Percentiles rank a stretch among this genome's conserved stretches.
phyloP scores from a whole-genome alignment of 768 basidiomycete species.

The Fistulinella prunicolor region DNA sequence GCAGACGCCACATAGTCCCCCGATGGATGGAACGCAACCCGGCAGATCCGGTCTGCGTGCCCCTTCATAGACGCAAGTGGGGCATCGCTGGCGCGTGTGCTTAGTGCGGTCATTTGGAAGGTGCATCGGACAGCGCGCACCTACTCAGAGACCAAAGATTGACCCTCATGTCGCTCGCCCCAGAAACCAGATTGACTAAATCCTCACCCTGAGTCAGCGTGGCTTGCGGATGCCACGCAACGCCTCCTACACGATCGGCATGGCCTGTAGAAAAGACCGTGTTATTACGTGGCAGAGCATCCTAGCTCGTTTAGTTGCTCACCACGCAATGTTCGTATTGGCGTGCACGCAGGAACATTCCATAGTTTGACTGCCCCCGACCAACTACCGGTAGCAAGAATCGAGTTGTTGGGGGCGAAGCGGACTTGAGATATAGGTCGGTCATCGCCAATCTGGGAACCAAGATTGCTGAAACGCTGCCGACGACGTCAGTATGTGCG shows the following conservation, averaged over 20 bases:
- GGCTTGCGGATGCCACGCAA: conserved; percentile 97
- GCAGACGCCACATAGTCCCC: conserved; percentile 93
- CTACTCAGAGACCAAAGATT: conserved; percentile 87
- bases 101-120: conserved; percentile 4
- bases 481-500: neutral
- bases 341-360: conserved; percentile 90
- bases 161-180: conserved; percentile 83
- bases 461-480: conserved; percentile 87
- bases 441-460: conserved; percentile 97
- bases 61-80: conserved; percentile 86
- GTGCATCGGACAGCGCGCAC: conserved; percentile 38
- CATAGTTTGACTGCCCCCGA: conserved; percentile 92
- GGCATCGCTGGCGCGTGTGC: conserved; percentile 55
- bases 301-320: conserved; percentile 9
- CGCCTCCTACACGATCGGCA: conserved; percentile 87
- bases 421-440: conserved; percentile 91
- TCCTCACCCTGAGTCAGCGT: conserved; percentile 66
- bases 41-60: conserved; percentile 86
- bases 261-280: conserved; percentile 53
- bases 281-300: conserved; percentile 5
- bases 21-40: conserved; percentile 95
- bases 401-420: conserved; percentile 87
- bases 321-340: conserved; percentile 75
- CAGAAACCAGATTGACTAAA: conserved; percentile 82
- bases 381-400: conserved; percentile 94